Conservation (phyloP, 495 filamentous ascomycete species). For the Aspergillus heteromorphus region DNA sequence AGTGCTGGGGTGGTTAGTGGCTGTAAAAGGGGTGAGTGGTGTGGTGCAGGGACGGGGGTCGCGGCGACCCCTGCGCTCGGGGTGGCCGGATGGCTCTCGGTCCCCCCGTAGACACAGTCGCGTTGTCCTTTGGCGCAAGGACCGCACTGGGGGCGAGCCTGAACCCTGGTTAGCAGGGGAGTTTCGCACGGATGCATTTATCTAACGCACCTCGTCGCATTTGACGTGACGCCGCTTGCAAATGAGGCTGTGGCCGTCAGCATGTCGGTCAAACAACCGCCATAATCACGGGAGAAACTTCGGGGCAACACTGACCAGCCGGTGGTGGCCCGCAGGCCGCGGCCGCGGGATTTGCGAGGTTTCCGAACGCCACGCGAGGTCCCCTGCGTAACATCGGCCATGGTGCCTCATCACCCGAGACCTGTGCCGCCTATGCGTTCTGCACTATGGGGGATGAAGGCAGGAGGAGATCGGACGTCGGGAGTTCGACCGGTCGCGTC, state of each 20-base stretch:
- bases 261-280: not conserved
- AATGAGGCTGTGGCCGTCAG: slow-evolving; percentile 15
- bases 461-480: not conserved
- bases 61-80: not conserved
- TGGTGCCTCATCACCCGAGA: not conserved
- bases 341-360: slow-evolving; percentile 27
- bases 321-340: slow-evolving; percentile 27
- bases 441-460: not conserved
- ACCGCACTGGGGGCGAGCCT: slow-evolving; percentile 27
- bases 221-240: slow-evolving; percentile 32
- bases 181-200: not conserved
- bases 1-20: not conserved
- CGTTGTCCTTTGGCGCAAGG: slow-evolving; percentile 29
- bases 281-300: not conserved
- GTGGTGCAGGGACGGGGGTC: not conserved
- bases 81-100: not conserved
- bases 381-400: slow-evolving; percentile 6
- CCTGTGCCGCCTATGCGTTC: not conserved
- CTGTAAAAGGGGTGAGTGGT: not conserved
- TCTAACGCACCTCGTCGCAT: slow-evolving; percentile 23
- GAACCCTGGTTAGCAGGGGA: not conserved
- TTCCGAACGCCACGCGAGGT: slow-evolving; percentile 17
- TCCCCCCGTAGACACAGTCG: slow-evolving; percentile 18
- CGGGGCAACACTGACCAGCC: slow-evolving; percentile 21
- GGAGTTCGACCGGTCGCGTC: slow-evolving; percentile 1